Conservation (phyloP, 331 rosid genomes). For the Phaseolus coccineus region DNA sequence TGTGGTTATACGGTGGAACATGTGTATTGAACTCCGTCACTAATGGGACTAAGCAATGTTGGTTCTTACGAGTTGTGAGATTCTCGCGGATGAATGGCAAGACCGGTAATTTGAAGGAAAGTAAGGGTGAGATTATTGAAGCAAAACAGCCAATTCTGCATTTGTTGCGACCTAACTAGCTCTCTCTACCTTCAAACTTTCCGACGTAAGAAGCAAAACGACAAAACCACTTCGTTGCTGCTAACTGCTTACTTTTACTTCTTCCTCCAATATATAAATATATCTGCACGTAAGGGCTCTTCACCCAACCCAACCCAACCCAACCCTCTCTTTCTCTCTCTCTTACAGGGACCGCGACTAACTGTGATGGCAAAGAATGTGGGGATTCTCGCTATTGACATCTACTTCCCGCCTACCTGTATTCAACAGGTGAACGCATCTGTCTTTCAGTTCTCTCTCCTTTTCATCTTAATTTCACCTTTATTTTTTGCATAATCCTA, state of each 20-base stretch:
- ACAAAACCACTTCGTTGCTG: not conserved
- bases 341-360: constrained; percentile 23
- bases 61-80: not conserved
- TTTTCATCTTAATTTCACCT: not conserved
- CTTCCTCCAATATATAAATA: not conserved
- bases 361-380: constrained; percentile 75
- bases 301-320: constrained; percentile 25
- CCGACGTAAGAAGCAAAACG: not conserved
- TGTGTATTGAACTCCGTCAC: constrained; percentile 30
- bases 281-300: constrained; percentile 41
- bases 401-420: constrained; percentile 88
- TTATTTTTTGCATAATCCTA: not conserved
- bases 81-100: not conserved
- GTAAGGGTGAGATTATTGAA: not conserved
- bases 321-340: not conserved
- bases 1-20: not conserved
- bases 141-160: not conserved
- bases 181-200: not conserved
- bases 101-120: not conserved
- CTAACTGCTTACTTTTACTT: not conserved
- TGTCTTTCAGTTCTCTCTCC: not conserved
- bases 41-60: not conserved
- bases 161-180: constrained; percentile 6
- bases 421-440: constrained; percentile 73
- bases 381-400: constrained; percentile 93